Evolutionary conservation across 2,329 filamentous ascomycete genomes (phyloP).

Genomic region (Xenoacremonium recifei): DNA sequence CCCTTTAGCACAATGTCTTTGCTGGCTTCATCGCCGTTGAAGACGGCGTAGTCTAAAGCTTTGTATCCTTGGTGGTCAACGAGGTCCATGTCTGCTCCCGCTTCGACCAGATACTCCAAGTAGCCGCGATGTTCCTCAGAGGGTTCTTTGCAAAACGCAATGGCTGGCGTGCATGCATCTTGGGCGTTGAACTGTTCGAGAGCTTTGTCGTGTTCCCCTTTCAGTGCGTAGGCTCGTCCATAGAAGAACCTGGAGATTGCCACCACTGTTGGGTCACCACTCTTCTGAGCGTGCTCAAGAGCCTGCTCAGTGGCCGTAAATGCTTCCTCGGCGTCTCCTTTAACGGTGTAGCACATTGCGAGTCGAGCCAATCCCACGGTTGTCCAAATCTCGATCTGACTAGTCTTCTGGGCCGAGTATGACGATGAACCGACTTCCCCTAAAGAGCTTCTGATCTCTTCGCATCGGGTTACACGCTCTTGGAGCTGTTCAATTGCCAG

Average conservation of each 20-base stretch:
- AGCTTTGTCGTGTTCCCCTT: conserved; percentile 24
- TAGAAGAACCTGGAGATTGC: conserved; percentile 32
- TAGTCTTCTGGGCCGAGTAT: too few species aligned
- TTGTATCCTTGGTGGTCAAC: conserved; percentile 34
- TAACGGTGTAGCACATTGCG: conserved; percentile 31
- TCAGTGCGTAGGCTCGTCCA: conserved; percentile 26
- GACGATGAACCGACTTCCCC: too few species aligned
- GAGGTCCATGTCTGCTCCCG: conserved; percentile 30
- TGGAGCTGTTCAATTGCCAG: conserved; percentile 26
- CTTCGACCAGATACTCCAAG: conserved; percentile 30
- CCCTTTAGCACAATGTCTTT: conserved; percentile 27
- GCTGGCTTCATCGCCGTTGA: conserved; percentile 24
- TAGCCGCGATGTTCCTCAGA: conserved; percentile 34
- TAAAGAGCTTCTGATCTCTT: too few species aligned
- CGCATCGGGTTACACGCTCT: conserved; percentile 26
- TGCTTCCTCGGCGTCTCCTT: conserved; percentile 20
- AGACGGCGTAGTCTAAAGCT: conserved; percentile 37
- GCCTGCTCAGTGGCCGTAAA: conserved; percentile 14
- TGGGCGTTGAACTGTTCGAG: conserved; percentile 27
- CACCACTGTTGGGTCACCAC: conserved; percentile 25
- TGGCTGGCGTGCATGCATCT: conserved; percentile 29
- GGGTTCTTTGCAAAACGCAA: conserved; percentile 37
- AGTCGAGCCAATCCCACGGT: conserved; percentile 30
- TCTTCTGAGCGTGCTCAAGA: conserved; percentile 9
- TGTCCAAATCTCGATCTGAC: too few species aligned